A percentile compares a stretch with the other conserved stretches of the same genome.
Conservation (phyloP, 345 rosid species). For the Dipteronia dyeriana region DNA sequence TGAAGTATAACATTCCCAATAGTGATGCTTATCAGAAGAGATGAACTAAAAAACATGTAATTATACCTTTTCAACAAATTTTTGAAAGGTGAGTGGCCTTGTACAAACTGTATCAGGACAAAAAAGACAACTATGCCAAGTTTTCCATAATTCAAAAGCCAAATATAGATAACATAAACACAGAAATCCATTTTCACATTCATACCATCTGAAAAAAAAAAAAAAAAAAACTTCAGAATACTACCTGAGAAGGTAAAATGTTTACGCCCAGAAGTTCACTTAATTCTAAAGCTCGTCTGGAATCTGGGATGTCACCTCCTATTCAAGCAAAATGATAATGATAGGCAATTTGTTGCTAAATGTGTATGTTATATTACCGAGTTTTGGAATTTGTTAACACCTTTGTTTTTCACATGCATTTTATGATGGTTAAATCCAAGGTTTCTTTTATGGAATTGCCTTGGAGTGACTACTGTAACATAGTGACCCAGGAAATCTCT, state of each 20-base stretch:
- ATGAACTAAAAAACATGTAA: background rate
- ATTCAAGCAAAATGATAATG: constrained; percentile 7
- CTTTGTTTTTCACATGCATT: background rate
- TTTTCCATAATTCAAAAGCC: constrained; percentile 26
- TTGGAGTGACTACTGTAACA: background rate
- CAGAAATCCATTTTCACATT: background rate
- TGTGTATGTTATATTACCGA: background rate
- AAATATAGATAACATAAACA: background rate
- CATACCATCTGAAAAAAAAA: background rate
- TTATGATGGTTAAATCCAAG: background rate
- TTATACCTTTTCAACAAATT: constrained; percentile 38
- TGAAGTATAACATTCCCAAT: background rate
- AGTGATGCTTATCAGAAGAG: background rate
- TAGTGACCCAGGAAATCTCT: background rate
- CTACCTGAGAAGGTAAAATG: constrained; percentile 47
- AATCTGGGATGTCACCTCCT: constrained; percentile 56
- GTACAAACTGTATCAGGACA: constrained; percentile 42
- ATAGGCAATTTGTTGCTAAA: constrained; percentile 4
- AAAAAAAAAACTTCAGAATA: background rate
- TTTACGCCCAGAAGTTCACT: constrained; percentile 44
- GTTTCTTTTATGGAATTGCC: background rate
- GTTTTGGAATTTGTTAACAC: background rate
- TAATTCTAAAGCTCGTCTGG: constrained; percentile 42
- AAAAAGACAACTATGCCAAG: constrained; percentile 24
- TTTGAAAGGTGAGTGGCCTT: constrained; percentile 51